phyloP scores from a whole-genome alignment of 495 filamentous ascomycete species.

The Cercophora newfieldiana region DNA sequence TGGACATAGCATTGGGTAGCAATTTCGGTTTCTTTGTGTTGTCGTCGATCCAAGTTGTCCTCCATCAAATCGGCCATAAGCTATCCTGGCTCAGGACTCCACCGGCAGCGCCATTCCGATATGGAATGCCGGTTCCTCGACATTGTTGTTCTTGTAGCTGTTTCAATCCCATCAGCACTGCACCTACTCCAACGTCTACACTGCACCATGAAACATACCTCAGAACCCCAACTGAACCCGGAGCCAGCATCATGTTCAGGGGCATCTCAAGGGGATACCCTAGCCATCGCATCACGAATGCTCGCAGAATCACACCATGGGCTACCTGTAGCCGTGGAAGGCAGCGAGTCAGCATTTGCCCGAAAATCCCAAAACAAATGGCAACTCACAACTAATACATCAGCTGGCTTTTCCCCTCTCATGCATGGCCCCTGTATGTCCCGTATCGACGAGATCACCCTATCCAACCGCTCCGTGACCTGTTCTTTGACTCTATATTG shows the following conservation, averaged over 20 bases:
- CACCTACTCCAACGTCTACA: background rate
- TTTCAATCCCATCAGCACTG: background rate
- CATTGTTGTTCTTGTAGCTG: conserved; percentile 17
- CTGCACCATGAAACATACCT: background rate
- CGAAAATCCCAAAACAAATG: background rate
- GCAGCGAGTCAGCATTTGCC: background rate
- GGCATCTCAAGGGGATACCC: conserved; percentile 13
- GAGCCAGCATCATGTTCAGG: conserved; percentile 12
- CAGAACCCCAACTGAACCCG: conserved; percentile 8
- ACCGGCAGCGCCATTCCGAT: conserved; percentile 8
- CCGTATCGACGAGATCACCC: background rate
- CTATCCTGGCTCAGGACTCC: too few species aligned
- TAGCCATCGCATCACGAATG: conserved; percentile 14
- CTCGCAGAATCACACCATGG: conserved; percentile 14
- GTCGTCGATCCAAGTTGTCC: too few species aligned
- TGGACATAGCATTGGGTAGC: too few species aligned
- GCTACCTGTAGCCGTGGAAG: background rate
- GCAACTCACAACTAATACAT: conserved; percentile 4
- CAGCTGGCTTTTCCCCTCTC: conserved; percentile 3
- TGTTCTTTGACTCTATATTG: background rate
- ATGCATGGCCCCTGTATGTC: conserved; percentile 12
- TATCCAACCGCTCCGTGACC: conserved; percentile 1
- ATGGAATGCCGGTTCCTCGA: conserved; percentile 11
- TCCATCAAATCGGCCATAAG: too few species aligned
- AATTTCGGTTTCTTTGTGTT: too few species aligned